A percentile compares a stretch with the other conserved stretches of the same genome.
These are phyloP conservation scores for Iodosphaeria phyllophila DNA, from an alignment of 2,329 filamentous ascomycete genomes.

Conservation along the genomic window DNA sequence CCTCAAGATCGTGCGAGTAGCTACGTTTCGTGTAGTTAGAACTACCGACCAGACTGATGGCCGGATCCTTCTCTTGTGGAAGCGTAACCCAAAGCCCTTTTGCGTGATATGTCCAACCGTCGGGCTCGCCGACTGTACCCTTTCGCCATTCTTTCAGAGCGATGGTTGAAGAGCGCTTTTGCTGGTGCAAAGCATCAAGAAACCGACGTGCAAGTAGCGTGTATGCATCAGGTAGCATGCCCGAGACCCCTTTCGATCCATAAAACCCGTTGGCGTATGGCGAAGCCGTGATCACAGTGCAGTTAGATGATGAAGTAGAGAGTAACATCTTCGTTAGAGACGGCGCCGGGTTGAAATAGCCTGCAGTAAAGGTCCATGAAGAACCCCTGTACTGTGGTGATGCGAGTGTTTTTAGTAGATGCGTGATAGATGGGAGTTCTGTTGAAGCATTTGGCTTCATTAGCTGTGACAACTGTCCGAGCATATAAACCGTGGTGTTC, in stretches of 20 bases:
- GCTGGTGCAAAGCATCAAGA: slow-evolving; percentile 35
- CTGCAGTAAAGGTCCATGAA: slow-evolving; percentile 90
- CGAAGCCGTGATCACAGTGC: slow-evolving; percentile 79
- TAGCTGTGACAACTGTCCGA: slow-evolving; percentile 76
- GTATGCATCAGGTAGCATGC: slow-evolving; percentile 81
- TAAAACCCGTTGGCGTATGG: slow-evolving; percentile 95
- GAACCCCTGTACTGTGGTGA: slow-evolving; percentile 44
- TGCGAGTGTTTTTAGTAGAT: slow-evolving; percentile 51
- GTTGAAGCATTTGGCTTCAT: slow-evolving; percentile 67
- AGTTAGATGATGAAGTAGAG: slow-evolving; percentile 45
- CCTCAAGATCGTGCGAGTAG: slow-evolving; percentile 83
- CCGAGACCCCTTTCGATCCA: slow-evolving; percentile 69
- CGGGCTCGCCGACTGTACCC: slow-evolving; percentile 63
- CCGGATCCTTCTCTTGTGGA: slow-evolving; percentile 44
- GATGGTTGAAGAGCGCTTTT: slow-evolving; percentile 35
- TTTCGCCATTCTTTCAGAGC: slow-evolving; percentile 72
- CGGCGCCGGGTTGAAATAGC: slow-evolving; percentile 94
- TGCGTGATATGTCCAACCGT: slow-evolving; percentile 93
- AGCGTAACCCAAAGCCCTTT: slow-evolving; percentile 88
- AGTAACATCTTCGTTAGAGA: slow-evolving; percentile 67
- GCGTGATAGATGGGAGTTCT: slow-evolving; percentile 66
- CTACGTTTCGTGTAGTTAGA: slow-evolving; percentile 93
- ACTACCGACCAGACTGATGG: slow-evolving; percentile 71
- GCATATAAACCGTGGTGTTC: slow-evolving; percentile 65
- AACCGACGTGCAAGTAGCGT: slow-evolving; percentile 75